Evolutionary conservation across 2,329 filamentous ascomycete genomes (phyloP), one percentile per base, ranked within the genome.

Genomic region (Chrysoporthe puriensis): DNA sequence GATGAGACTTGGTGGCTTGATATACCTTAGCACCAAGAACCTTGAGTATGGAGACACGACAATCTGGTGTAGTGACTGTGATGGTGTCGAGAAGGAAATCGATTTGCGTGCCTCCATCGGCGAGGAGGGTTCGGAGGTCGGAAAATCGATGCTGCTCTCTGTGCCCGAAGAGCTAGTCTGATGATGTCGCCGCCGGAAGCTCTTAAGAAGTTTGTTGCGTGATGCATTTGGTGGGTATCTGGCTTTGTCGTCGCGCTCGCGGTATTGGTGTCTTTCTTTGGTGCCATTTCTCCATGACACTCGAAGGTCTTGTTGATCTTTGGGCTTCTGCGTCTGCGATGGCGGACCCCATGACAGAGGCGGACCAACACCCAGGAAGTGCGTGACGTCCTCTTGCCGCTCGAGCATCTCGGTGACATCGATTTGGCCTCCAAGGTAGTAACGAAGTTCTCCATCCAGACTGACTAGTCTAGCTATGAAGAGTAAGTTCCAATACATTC

Each of bases 321-420:
- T 8, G 1, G 44, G 43, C 4, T 50, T 59, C 14, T 32, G 32
- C 4, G 44, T n/a, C 16, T 48, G 44, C 1, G 32, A 40, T 21
- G 63, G 44, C 0, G 36, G 32, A 14, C 46, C 48, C 4, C 64
- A 59, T 21, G 44, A 21, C 14, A 66, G 14, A 2, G 60, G 40
- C 2, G 67, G 34, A 1, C 60, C 60, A 14, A 59, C 58, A 1
- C 54, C 60, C 11, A 69, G 46, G 5, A 69, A 16, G 6, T 56
- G 11, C 3, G 59, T 46, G 34, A 66, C 44, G 34, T 66, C 46
- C 18, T 69, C 64, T 1, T 66, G 43, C 26, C 60, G 43, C 42
- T 63, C 64, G 0, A 69, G 60, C 42, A 69, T 66, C 32, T 56
- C 56, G 2, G 67, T 69, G 4, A 69, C 67, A 60, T 69, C 67